These are phyloP conservation scores for Sugiyamaella floridensis DNA, from an alignment of 805 yeast species.

Conservation along the genomic window DNA sequence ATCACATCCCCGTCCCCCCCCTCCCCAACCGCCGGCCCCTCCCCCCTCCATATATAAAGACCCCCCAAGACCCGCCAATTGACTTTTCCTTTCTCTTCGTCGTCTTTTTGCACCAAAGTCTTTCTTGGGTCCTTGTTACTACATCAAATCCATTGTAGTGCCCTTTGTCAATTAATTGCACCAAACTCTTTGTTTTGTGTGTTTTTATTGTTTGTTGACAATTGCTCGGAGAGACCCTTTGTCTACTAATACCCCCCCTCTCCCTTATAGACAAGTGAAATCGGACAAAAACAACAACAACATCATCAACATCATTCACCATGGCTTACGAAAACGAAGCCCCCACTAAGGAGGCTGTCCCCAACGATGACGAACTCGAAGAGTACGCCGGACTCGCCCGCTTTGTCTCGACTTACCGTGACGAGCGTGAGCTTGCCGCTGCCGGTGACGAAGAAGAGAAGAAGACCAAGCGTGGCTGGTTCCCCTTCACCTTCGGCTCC, in stretches of 20 bases:
- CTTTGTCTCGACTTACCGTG: slow-evolving; percentile 32
- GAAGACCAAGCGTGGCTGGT: slow-evolving; percentile 57
- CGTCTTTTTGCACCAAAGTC: not conserved
- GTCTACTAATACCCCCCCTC: not conserved
- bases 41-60: not conserved
- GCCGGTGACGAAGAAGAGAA: slow-evolving; percentile 54
- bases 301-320: not conserved
- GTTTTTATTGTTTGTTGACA: too few relatives aligned
- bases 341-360: slow-evolving; percentile 44
- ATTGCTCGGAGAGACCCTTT: not conserved
- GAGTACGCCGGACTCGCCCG: slow-evolving; percentile 33
- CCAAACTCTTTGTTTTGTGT: too few relatives aligned
- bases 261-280: not conserved
- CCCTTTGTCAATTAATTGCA: not conserved
- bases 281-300: not conserved
- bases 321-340: slow-evolving; percentile 7
- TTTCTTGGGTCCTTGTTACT: not conserved
- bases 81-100: not conserved
- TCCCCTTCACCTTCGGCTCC: slow-evolving; percentile 44
- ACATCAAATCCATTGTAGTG: not conserved
- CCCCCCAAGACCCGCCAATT: not conserved
- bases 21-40: not conserved
- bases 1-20: not conserved
- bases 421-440: slow-evolving; percentile 37
- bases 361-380: slow-evolving; percentile 41